Evolutionary conservation across 495 filamentous ascomycete genomes (phyloP).

Genomic region (Penicillium manginii): DNA sequence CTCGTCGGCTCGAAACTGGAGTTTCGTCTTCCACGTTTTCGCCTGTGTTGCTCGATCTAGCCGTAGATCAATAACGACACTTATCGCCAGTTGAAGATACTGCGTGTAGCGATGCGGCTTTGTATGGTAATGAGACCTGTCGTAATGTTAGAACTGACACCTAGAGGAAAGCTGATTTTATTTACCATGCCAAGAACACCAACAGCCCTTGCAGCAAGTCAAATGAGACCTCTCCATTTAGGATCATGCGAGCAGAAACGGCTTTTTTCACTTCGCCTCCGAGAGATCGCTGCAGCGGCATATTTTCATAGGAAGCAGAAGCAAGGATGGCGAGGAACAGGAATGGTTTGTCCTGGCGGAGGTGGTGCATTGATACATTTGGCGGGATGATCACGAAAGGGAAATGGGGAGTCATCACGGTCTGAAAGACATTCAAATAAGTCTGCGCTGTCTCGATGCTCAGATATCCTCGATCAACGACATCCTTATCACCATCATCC

Average conservation of each 20-base stretch:
- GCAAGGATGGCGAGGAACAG: constrained; percentile 41
- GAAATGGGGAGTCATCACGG: constrained; percentile 28
- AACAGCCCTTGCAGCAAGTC: constrained; percentile 54
- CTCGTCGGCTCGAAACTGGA: constrained; percentile 19
- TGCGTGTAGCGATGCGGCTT: constrained; percentile 45
- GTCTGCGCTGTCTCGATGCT: constrained; percentile 25
- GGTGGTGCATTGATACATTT: constrained; percentile 13
- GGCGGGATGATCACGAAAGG: constrained; percentile 38
- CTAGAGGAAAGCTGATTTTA: constrained; percentile 2
- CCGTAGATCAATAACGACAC: constrained; percentile 48
- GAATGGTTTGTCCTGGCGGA: constrained; percentile 34
- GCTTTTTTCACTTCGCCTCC: constrained; percentile 42
- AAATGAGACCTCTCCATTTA: constrained; percentile 49
- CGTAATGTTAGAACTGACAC: constrained; percentile 3
- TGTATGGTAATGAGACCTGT: constrained; percentile 36
- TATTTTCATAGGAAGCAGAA: constrained; percentile 39
- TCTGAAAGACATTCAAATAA: constrained; percentile 26
- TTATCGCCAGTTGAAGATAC: constrained; percentile 47
- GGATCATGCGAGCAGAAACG: constrained; percentile 45
- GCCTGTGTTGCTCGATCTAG: constrained; percentile 38
- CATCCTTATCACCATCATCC: constrained; percentile 33
- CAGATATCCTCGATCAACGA: constrained; percentile 18
- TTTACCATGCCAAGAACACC: constrained; percentile 47
- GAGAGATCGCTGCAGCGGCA: constrained; percentile 41
- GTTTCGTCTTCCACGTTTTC: constrained; percentile 25